Evolutionary conservation across 768 basidiomycete species (phyloP), one percentile per base, ranked within the genome.

Genomic region (Kwoniella dendrophila): DNA sequence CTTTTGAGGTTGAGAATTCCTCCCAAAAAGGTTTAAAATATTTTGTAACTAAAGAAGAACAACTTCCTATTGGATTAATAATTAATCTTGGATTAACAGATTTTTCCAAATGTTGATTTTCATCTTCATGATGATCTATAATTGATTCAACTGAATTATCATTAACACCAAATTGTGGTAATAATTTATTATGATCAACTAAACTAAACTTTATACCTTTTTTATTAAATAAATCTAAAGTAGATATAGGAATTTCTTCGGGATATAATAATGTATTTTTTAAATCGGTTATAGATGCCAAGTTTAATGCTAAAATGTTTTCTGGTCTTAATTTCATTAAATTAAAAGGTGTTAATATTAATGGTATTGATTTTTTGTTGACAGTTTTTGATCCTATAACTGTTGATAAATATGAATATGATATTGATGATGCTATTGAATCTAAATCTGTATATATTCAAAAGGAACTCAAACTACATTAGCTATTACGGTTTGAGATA

Each of bases 91-190:
- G 2, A 89, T 88, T 0, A 86, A 30, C 0, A n/a, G n/a, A n/a
- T n/a, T 81, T 84, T 55, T 84, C 83, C 4, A 76, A 78, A 76
- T 96, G 84, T 1, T 83, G 77, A 0, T 83, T 82, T 71, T 98
- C 94, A 77, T 99, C 95, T 16, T 83, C 86, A 72, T 98, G 93
- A 73, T 99, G 95, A 76, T 99, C 96, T 27, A 98, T 81, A 55
- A 98, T 82, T 2, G 88, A 87, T 0, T 85, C 82, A 10, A 98
- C 90, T 41, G 43, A 4, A n/a, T 80, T 78, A 0, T 79, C 34
- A 45, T 61, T 54, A 32, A 30, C 65, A 3, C 60, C 56, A 48
- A 75, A 77, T 4, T 57, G 41, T 4, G 77, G 76, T n/a, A 78
- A 53, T 4, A 96, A 83, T 6, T 82, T 82, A 73, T 98, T 99